Evolutionary conservation across 768 basidiomycete species (phyloP), one percentile per base, ranked within the genome.

Genomic region (Clavaria fumosa): DNA sequence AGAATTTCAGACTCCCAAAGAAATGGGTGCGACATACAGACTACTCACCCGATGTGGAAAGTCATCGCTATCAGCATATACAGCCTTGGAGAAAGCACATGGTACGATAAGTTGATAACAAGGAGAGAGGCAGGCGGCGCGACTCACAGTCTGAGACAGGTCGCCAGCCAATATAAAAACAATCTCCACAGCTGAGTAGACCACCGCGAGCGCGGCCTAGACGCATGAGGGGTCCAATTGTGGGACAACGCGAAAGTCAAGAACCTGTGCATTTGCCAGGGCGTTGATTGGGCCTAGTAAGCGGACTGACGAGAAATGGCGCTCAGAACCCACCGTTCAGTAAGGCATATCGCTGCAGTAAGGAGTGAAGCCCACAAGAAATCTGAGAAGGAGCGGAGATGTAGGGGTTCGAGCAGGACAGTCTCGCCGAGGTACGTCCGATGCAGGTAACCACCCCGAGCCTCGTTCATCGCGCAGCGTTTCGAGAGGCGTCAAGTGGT

Each of bases 1-100:
- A 21, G 23, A 9, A 30, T 21, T 14, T 14, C 22, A 10, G 15
- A n/a, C 14, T 41, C 18, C 18, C 23, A 30, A 21, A 15, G 34
- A 11, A 14, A 31, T 23, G 17, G 20, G 40, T 41, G 35, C 41
- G n/a, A n/a, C n/a, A n/a, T n/a, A 40, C 6, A 30, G 17, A 17
- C 28, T n/a, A 31, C 77, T 53, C 49, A 80, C 79, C 75, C 68
- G n/a, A 71, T 39, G 38, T 79, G 69, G 44, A 76, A 70, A 15
- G 78, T 71, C 77, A 81, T 81, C 18, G 73, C 67, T 36, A 76
- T 59, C 11, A 83, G 63, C 78, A 83, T 81, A 48, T 81, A 82
- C 42, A 69, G 55, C 39, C 78, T 81, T 12, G 7, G 37, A n/a
- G 40, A 45, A 40, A n/a, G 23, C 31, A 5, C 22, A 18, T 15